Conservation (phyloP, 139 green algal species). For the Medakamo hakoo region DNA sequence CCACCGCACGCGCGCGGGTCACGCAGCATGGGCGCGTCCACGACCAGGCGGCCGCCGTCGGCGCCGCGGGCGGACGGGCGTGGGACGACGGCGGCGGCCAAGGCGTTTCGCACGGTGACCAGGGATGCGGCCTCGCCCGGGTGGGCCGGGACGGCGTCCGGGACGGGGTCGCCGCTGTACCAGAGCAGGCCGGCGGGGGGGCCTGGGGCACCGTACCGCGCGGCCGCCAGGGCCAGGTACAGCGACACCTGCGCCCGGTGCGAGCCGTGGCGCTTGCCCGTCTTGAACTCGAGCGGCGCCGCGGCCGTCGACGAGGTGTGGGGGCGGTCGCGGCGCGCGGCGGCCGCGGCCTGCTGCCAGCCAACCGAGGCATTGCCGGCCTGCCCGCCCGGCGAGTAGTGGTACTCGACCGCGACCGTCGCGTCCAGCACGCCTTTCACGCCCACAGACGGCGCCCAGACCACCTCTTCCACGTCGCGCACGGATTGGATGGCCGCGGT, state of each 20-base stretch:
- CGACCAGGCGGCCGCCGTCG: slow-evolving; percentile 29
- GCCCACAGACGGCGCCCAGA: slow-evolving; percentile 74
- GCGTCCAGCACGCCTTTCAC: slow-evolving; percentile 87
- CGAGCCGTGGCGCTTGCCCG: slow-evolving; percentile 40
- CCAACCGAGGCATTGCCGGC: neutral
- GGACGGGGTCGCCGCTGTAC: slow-evolving; percentile 24
- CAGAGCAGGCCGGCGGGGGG: slow-evolving; percentile 50
- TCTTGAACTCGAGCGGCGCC: slow-evolving; percentile 92
- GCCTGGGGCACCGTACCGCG: slow-evolving; percentile 41
- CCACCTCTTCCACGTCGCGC: slow-evolving; percentile 85
- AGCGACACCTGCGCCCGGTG: slow-evolving; percentile 61
- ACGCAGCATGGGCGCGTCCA: slow-evolving; percentile 8
- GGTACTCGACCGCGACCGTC: slow-evolving; percentile 32
- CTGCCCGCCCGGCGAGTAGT: no score
- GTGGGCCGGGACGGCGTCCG: slow-evolving; percentile 10
- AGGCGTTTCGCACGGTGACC: slow-evolving; percentile 32
- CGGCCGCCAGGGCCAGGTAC: slow-evolving; percentile 70
- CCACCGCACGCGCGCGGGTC: slow-evolving; percentile 11
- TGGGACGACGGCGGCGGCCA: slow-evolving; percentile 44
- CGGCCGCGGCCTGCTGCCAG: neutral
- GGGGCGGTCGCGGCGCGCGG: neutral
- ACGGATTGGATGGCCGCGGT: slow-evolving; percentile 28
- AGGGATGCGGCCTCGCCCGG: slow-evolving; percentile 34
- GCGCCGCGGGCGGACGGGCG: slow-evolving; percentile 1
- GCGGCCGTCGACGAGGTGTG: slow-evolving; percentile 4